Percentiles rank a stretch among this genome's conserved stretches.
These are phyloP conservation scores for Rhytidiadelphus loreus DNA, from an alignment of 225 moss, liverwort and hornwort species.

Conservation along the genomic window DNA sequence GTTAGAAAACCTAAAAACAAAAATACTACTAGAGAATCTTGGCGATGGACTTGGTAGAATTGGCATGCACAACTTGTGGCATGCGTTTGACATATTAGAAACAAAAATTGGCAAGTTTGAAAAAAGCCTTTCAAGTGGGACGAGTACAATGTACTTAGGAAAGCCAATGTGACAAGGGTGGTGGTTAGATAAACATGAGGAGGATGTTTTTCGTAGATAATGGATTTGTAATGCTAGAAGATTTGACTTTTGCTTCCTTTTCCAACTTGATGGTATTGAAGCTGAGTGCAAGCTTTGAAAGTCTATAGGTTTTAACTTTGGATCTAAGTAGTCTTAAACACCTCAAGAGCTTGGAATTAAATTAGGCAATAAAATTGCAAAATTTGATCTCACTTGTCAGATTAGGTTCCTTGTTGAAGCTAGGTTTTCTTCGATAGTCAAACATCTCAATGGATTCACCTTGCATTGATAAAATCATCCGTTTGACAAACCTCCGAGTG, in stretches of 20 bases:
- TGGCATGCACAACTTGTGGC: constrained; percentile 3
- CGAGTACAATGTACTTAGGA: not conserved
- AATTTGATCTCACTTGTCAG: not conserved
- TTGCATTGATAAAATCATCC: not conserved
- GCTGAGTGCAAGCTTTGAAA: not conserved
- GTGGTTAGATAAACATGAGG: not conserved
- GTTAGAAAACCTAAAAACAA: not conserved
- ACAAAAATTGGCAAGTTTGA: not conserved
- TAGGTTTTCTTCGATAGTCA: not conserved
- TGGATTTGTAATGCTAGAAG: not conserved
- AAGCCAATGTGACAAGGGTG: not conserved
- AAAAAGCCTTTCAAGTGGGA: not conserved
- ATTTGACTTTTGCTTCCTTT: not conserved
- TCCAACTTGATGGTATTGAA: not conserved
- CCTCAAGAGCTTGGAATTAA: not conserved
- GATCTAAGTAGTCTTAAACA: not conserved
- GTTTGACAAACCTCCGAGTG: not conserved
- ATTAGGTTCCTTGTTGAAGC: not conserved
- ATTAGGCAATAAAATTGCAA: not conserved
- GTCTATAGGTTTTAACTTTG: not conserved
- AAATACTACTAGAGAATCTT: not conserved
- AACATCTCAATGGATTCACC: not conserved
- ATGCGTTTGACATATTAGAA: not conserved
- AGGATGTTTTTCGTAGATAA: not conserved
- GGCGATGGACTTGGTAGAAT: not conserved